Evolutionary conservation across 2,329 filamentous ascomycete genomes (phyloP).

Genomic region (Hirsutella thompsonii): DNA sequence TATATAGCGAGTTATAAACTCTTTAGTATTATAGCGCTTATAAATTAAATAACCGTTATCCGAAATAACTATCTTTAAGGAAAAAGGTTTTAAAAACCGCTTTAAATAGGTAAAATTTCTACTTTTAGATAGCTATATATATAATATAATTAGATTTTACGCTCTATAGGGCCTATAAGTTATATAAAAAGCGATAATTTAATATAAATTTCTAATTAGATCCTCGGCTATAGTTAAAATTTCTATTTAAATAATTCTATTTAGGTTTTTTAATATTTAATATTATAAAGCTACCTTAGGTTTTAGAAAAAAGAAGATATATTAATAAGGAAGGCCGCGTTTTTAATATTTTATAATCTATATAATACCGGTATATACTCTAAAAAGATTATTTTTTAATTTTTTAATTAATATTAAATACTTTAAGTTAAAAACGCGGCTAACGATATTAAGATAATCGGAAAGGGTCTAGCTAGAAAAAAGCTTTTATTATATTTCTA

Average conservation of each 20-base stretch:
- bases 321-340: too few relatives aligned
- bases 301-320: too few relatives aligned
- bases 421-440: neutral
- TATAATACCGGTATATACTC: neutral
- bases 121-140: neutral
- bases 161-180: neutral
- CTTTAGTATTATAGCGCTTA: neutral
- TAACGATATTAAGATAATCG: neutral
- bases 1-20: neutral
- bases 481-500: neutral
- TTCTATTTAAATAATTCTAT: neutral
- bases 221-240: neutral
- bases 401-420: neutral
- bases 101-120: neutral
- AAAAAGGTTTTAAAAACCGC: too few relatives aligned
- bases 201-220: neutral
- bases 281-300: neutral
- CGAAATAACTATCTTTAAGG: neutral
- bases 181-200: neutral
- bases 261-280: neutral
- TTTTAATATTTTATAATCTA: too few relatives aligned
- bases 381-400: neutral
- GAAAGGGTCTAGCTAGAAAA: neutral
- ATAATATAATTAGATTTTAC: neutral
- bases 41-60: neutral